Conservation (phyloP, 306 rosid genomes). For the Canavalia ensiformis region DNA sequence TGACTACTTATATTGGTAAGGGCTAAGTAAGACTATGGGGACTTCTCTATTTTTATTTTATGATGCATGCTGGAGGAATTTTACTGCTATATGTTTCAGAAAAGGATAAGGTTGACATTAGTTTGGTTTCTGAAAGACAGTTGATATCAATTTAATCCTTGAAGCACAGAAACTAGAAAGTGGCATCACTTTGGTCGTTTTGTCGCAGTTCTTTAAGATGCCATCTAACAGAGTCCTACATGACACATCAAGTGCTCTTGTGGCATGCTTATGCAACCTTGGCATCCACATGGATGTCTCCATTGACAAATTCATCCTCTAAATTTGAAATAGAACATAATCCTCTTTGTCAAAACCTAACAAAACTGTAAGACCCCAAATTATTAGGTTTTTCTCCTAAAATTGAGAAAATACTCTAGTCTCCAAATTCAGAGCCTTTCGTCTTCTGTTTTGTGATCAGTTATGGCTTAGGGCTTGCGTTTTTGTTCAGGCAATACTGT, state of each 20-base stretch:
- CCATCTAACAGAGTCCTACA: background rate
- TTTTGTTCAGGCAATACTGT: background rate
- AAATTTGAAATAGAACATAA: background rate
- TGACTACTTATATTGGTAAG: background rate
- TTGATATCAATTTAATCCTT: background rate
- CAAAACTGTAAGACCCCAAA: background rate
- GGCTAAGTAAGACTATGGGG: background rate
- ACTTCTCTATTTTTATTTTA: background rate
- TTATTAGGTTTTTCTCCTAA: background rate
- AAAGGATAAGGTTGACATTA: too few species aligned
- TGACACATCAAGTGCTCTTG: background rate
- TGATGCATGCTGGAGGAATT: too few species aligned
- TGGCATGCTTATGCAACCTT: background rate
- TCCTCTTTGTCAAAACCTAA: background rate
- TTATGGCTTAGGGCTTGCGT: background rate
- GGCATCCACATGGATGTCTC: background rate
- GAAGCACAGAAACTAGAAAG: background rate
- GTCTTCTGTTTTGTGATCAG: background rate
- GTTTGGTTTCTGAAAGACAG: too few species aligned
- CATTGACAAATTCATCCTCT: background rate
- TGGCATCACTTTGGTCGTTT: background rate
- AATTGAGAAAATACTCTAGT: background rate
- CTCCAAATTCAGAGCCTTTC: background rate
- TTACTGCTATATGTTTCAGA: too few species aligned
- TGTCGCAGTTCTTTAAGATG: background rate